Evolutionary conservation across 495 filamentous ascomycete genomes (phyloP).

Genomic region (Aspergillus affinis): DNA sequence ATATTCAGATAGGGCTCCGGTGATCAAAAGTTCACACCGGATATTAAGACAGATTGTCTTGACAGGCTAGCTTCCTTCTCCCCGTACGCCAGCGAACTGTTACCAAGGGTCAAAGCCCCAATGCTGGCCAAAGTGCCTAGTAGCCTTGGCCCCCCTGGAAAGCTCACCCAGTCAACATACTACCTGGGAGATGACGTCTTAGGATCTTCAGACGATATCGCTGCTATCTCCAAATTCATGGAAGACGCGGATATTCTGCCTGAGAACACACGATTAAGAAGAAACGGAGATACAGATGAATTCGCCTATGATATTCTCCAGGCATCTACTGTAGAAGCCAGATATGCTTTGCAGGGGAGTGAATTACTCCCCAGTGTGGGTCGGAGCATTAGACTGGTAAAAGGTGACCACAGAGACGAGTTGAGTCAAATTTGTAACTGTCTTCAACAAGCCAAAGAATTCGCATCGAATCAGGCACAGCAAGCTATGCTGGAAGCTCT

Average conservation of each 20-base stretch:
- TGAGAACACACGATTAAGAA: slow-evolving; percentile 33
- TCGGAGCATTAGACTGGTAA: slow-evolving; percentile 12
- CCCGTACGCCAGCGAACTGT: neutral
- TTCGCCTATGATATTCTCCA: slow-evolving; percentile 26
- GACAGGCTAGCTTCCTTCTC: slow-evolving; percentile 16
- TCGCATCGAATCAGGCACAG: slow-evolving; percentile 34
- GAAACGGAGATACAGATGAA: slow-evolving; percentile 1
- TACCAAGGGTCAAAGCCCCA: slow-evolving; percentile 8
- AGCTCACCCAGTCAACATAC: slow-evolving; percentile 23
- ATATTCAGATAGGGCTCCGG: slow-evolving; percentile 20
- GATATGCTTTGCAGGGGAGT: neutral
- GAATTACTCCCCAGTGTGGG: neutral
- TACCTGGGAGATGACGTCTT: slow-evolving; percentile 26
- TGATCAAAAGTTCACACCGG: slow-evolving; percentile 33
- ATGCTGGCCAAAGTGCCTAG: slow-evolving; percentile 20
- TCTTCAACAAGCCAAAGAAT: slow-evolving; percentile 23
- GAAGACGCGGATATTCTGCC: slow-evolving; percentile 22
- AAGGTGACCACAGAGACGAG: slow-evolving; percentile 30
- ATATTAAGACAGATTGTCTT: slow-evolving; percentile 17
- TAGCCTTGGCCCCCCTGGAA: slow-evolving; percentile 24
- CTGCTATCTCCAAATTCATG: slow-evolving; percentile 16
- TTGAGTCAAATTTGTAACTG: slow-evolving; percentile 18
- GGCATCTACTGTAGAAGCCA: slow-evolving; percentile 21
- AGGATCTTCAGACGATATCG: slow-evolving; percentile 22
- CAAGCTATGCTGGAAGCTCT: slow-evolving; percentile 25